Percentiles rank a stretch among this genome's conserved stretches.
Conservation (phyloP, 352 stramenopile species). For the Phytopythium mirpurense region DNA sequence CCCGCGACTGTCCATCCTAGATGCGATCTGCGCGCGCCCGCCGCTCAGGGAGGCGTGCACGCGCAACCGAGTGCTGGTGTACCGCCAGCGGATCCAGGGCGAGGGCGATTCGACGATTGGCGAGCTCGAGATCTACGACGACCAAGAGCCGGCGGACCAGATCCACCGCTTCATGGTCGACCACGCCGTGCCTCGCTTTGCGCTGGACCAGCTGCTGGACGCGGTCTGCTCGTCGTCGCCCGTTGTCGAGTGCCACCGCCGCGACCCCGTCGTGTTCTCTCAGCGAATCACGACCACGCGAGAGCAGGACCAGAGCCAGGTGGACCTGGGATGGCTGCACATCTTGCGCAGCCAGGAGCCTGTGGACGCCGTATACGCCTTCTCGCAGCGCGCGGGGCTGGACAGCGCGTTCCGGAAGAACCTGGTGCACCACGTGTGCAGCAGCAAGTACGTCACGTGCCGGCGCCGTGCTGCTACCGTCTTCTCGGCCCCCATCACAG, state of each 20-base stretch:
- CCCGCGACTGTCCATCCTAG: constrained; percentile 24
- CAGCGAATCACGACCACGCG: constrained; percentile 26
- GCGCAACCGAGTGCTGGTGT: constrained; percentile 34
- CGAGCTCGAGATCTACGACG: constrained; percentile 58
- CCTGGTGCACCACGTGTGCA: constrained; percentile 44
- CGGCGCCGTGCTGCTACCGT: constrained; percentile 35
- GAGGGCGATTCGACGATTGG: constrained; percentile 27
- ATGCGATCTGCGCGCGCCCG: constrained; percentile 34
- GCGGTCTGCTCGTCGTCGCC: constrained; percentile 31
- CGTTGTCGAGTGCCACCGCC: constrained; percentile 26
- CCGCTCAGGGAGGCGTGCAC: constrained; percentile 23
- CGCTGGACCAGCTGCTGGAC: constrained; percentile 33
- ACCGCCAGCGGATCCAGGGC: constrained; percentile 33
- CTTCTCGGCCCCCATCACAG: constrained; percentile 45
- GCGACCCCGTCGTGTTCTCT: constrained; percentile 46
- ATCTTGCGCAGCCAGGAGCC: constrained; percentile 50
- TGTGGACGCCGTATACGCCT: constrained; percentile 43
- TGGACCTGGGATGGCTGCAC: constrained; percentile 34
- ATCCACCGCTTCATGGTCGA: constrained; percentile 69
- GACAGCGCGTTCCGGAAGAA: constrained; percentile 33
- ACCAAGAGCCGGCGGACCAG: constrained; percentile 56
- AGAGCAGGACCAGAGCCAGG: constrained; percentile 11
- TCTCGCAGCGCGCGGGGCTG: constrained; percentile 30
- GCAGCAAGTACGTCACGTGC: constrained; percentile 47
- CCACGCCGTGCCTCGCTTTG: constrained; percentile 22